Evolutionary conservation across 192 early-diverging fungal genomes (phyloP), one percentile per base, ranked within the genome.

Genomic region (Coemansia sp.): DNA sequence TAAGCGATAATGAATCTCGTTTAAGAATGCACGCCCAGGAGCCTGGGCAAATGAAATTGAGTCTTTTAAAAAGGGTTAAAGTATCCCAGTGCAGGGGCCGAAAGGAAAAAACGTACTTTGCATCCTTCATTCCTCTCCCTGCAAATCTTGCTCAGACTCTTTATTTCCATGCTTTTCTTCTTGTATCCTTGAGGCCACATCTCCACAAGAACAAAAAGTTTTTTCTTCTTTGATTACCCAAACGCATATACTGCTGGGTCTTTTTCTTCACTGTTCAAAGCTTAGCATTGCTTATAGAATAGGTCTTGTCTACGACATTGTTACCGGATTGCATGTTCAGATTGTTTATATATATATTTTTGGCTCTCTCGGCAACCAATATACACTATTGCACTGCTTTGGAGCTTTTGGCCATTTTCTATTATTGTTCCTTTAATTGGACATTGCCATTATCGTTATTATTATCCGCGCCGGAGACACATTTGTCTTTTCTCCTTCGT

Each of bases 1-100:
- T 18, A 57, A 26, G 55, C 67, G 70, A 69, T 61, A 69, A 72
- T 72, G 75, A 72, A 66, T 72, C 75, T 69, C n/a, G 46, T 61
- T 25, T 66, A 35, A 71, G 35, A 52, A 43, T 71, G 69, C 39
- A 58, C 57, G 60, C 73, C 58, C 58, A 57, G 61, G 62, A 64
- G 64, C 74, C 57, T 15, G 48, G 64, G 63, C 67, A 75, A 75
- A 75, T 75, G 67, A 75, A 74, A 65, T 66, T 25, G 51, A 42
- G 67, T 37, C 7, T 55, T 45, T 57, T 51, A 35, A 53, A 66
- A 40, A 72, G 67, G 49, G 67, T 51, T 69, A 61, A 69, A 61
- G 59, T 23, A 20, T 26, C 42, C 59, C 68, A 39, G 61, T 45
- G 68, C 61, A 31, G 25, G 30, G 31, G 40, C 40, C 55, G 5